Evolutionary conservation across 2,329 filamentous ascomycete genomes (phyloP), one percentile per base, ranked within the genome.

Genomic region (Orbilia ellipsospora): DNA sequence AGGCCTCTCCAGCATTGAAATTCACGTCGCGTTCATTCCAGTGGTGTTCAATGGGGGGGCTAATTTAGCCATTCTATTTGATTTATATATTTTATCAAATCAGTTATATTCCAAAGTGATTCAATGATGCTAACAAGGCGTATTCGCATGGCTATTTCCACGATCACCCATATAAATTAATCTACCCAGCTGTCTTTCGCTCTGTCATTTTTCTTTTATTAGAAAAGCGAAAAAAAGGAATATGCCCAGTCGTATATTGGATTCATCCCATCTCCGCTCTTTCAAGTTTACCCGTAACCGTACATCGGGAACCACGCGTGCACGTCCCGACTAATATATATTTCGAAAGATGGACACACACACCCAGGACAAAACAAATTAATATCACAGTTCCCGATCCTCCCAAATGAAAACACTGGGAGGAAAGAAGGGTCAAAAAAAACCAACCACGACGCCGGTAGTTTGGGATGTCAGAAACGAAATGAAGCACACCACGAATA

Each of bases 231-330:
- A 62, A 26, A n/a, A 60, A 36, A 10, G 31, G 10, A 36, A 36
- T 36, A 6, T 36, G 31, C 5, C 31, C 5, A 36, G 31, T 23
- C 23, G 10, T 36, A 36, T 36, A 36, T 36, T 36, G 31, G 2
- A 60, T 60, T 60, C 56, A 60, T 60, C 56, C 56, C 56, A 60
- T 60, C 56, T 60, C 57, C 44, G 36, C 59, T 16, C 36, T 20
- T 23, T 23, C 67, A 60, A 72, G 52, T 72, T 72, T 72, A 72
- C 59, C 67, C 67, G 67, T 59, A 64, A 72, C 67, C 67, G 64
- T 59, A 65, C 60, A 64, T 60, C 54, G 54, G 67, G 67, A 72
- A 72, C 67, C 67, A 7, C 31, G 31, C 31, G 31, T 36, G 31
- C 31, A 65, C 54, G 59, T 72, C 67, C 67, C 67, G 67, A 72